Base-by-base conservation (phyloP, 345 rosid species). In the Gossypium raimondii region DNA sequence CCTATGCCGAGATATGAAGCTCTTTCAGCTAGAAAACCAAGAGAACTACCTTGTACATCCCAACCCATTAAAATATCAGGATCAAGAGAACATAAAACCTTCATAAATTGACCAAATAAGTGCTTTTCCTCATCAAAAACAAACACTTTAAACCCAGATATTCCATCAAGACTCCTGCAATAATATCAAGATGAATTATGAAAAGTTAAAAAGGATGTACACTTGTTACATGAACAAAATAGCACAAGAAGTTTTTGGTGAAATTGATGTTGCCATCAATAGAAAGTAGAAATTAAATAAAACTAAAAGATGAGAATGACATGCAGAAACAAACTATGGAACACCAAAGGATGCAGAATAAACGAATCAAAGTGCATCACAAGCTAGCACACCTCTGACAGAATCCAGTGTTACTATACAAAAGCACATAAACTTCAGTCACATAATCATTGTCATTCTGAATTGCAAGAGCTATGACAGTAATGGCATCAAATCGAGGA, bases 21-120 rank as follows among this genome's bases (percentile, higher is more conserved):
- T 84, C 98, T 86, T 88, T 92, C 98, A 74, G 98, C 98, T 75
- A 94, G 84, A 88, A 86, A 91, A 74, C 98, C 98, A 82, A 94
- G 85, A 81, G 98, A 94, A 81, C 93, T 85, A 53, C 93, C 89
- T 83, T 94, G 98, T 69, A 92, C 81, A 84, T 94, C 98, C 98
- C 98, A 94, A 50, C 98, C 98, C 85, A 91, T 77, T 73, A 94
- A 65, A 65, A 94, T 78, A 81, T 94, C 98, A 20, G 98, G 98
- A 84, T 94, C 93, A 76, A 80, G 82, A 70, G 83, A 85, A 76
- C 82, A 71, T 41, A 94, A 63, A 64, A 85, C 79, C 79, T 84
- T 82, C 52, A 82, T 79, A 65, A 92, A 87, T 79, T 82, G 86
- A 64, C 76, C 76, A 81, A 92, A 79, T 45, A 94, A 81, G 12